Evolutionary conservation across 148 eudicot species (phyloP), one percentile per base, ranked within the genome.

Genomic region (Amaranthus hypochondriacus): DNA sequence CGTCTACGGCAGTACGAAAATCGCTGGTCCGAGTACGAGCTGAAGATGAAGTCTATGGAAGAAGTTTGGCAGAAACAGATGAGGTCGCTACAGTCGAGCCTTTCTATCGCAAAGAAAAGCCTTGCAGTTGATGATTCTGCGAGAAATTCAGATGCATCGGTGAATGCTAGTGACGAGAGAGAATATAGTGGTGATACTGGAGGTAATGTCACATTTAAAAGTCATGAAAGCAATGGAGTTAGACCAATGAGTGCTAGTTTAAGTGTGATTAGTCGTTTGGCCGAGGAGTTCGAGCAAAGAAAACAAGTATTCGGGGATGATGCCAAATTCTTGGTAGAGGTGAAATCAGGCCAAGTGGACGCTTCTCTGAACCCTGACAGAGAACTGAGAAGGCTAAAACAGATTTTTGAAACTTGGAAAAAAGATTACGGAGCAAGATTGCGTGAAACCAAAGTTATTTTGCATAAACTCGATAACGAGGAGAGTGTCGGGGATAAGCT

Each of bases 41-140:
- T 85, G 61, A 95, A 92, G 83, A 95, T 95, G 98, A 95, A 95
- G 75, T 95, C 98, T 58, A 95, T 95, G 98, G 98, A 95, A 85
- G 97, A 95, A 75, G 85, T 90, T 9, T 95, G 98, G 98, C 98
- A 95, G 78, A 95, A 88, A 79, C 97, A 95, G 75, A 95, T 95
- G 98, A 84, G 96, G 65, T 95, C 98, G 11, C 92, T 95, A 9
- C 98, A 95, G 70, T 92, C 98, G 4, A 95, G 98, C 76, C 98
- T 95, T 18, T 88, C 92, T 59, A 85, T 92, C 51, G 98, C 97
- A 1, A 95, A 89, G 82, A 90, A 82, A 74, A 89, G 96, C 84
- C 82, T 95, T 4, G 89, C 89, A 1, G 76, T 89, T 0, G 97
- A 91, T 12, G 93, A 88, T 53, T 90, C 96, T 0, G 86, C 76